A percentile compares a stretch with the other conserved stretches of the same genome.
Conservation (phyloP, 495 filamentous ascomycete genomes). For the Neurospora sp. region DNA sequence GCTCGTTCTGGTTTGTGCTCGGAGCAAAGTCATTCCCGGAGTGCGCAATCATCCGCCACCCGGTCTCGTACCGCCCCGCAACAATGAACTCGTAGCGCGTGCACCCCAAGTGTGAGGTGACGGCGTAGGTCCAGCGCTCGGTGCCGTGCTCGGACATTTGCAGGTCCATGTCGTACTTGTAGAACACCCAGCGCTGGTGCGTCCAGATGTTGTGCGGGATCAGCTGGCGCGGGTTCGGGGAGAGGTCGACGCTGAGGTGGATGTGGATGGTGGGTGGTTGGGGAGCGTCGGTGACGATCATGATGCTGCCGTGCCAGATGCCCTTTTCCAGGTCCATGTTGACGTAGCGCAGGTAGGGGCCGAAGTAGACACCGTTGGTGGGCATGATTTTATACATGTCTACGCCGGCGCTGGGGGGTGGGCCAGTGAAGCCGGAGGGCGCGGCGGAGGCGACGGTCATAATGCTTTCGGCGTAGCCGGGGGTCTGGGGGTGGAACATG, state of each 20-base stretch:
- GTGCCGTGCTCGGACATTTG: slow-evolving; percentile 75
- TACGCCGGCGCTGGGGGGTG: slow-evolving; percentile 77
- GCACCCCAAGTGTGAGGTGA: slow-evolving; percentile 92
- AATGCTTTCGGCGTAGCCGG: slow-evolving; percentile 64
- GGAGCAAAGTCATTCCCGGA: slow-evolving; percentile 92
- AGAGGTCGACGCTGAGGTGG: slow-evolving; percentile 82
- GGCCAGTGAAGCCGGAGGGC: slow-evolving; percentile 68
- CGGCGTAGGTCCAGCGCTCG: slow-evolving; percentile 95
- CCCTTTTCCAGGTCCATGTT: slow-evolving; percentile 96
- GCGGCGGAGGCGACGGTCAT: slow-evolving; percentile 68
- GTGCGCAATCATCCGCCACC: slow-evolving; percentile 95
- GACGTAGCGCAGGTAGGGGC: slow-evolving; percentile 87
- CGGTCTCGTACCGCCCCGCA: slow-evolving; percentile 77
- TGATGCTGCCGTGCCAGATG: slow-evolving; percentile 67
- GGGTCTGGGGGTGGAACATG: slow-evolving; percentile 60
- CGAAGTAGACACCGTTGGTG: slow-evolving; percentile 97
- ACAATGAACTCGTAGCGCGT: slow-evolving; percentile 98
- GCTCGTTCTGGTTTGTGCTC: slow-evolving; percentile 74
- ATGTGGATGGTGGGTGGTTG: slow-evolving; percentile 96
- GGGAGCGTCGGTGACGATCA: slow-evolving; percentile 80
- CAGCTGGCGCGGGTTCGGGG: slow-evolving; percentile 85
- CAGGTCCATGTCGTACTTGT: slow-evolving; percentile 87
- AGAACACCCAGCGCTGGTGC: slow-evolving; percentile 91
- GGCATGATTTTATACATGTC: slow-evolving; percentile 88
- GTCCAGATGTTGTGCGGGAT: slow-evolving; percentile 74